Evolutionary conservation across 129 eudicot species (phyloP), one percentile per base, ranked within the genome.

Genomic region (Flaveria linearis): DNA sequence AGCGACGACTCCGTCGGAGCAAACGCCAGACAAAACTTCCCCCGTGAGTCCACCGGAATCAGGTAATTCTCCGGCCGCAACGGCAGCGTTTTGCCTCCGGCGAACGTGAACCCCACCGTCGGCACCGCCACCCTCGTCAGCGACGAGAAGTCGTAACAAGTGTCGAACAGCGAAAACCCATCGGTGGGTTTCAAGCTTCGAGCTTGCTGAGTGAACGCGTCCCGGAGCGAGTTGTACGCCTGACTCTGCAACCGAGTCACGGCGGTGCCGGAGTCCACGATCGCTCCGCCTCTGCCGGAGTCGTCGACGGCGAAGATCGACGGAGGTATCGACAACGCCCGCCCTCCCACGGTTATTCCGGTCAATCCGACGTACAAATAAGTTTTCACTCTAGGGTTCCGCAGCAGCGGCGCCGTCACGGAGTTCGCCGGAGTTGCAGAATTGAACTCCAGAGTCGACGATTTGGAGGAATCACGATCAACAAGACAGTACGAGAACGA

Each of bases 191-290:
- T 85, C 18, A 92, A 42, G 25, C 79, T 28, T 23, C 55, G 61
- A 0, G 85, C 81, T 41, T 72, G 73, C 20, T n/a, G 20, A 53
- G 42, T 78, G 69, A 92, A 92, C 9, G 91, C 82, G 79, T 92
- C 96, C 5, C 96, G 88, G 3, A 92, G 46, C 11, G 82, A 25
- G 47, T 65, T 71, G 67, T 92, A 92, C 16, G 90, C 96, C 30
- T 87, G 81, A 15, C 76, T 39, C 79, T 85, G 85, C 53, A 92
- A 46, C 76, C 97, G 87, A 9, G 97, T 92, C 36, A 92, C 88
- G 39, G 97, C 97, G 9, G 97, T 92, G n/a, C 97, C 97, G 17
- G 96, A 92, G 74, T 92, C 97, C 4, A 89, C 91, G 10, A 92
- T 92, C 9, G 90, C 81, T 0, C 97, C 97, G 0, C 97, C 97